These are phyloP conservation scores for Populus tomentosa DNA, from an alignment of 441 rosid genomes.

Conservation along the genomic window DNA sequence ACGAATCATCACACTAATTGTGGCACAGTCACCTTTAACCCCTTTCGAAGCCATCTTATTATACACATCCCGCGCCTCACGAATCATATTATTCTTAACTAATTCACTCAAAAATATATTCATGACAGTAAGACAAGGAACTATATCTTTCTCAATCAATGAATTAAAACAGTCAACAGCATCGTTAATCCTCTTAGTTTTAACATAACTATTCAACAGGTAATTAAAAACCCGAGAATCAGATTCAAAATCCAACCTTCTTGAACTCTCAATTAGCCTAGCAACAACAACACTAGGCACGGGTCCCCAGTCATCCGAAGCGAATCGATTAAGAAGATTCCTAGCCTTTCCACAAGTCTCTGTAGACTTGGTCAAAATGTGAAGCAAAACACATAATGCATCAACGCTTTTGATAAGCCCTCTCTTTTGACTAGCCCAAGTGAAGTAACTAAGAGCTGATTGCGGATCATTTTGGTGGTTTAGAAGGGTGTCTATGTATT, in stretches of 20 bases:
- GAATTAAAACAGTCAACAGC: conserved; percentile 41
- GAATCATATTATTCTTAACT: conserved; percentile 30
- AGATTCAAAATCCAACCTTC: conserved; percentile 33
- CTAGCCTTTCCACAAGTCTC: conserved; percentile 27
- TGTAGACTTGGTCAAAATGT: conserved; percentile 36
- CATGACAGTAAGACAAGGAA: conserved; percentile 27
- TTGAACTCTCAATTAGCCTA: conserved; percentile 30
- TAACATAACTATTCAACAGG: conserved; percentile 48
- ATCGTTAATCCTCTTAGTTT: conserved; percentile 28
- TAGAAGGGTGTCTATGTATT: conserved; percentile 42
- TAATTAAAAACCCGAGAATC: conserved; percentile 38
- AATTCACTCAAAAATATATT: conserved; percentile 39
- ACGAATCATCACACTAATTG: conserved; percentile 42
- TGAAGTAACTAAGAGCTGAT: conserved; percentile 42
- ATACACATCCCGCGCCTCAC: conserved; percentile 40
- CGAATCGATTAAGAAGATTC: conserved; percentile 30
- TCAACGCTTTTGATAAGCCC: conserved; percentile 37
- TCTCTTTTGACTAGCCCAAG: conserved; percentile 25
- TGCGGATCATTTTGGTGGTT: conserved; percentile 34
- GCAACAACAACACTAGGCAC: conserved; percentile 33
- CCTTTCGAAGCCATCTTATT: conserved; percentile 44
- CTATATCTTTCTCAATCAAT: conserved; percentile 36
- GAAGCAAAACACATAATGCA: conserved; percentile 50
- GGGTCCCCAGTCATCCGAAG: conserved; percentile 34
- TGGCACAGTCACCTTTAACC: conserved; percentile 36